Evolutionary conservation across 176 grass and related monocot genomes (phyloP).

Genomic region (Puya raimondii): DNA sequence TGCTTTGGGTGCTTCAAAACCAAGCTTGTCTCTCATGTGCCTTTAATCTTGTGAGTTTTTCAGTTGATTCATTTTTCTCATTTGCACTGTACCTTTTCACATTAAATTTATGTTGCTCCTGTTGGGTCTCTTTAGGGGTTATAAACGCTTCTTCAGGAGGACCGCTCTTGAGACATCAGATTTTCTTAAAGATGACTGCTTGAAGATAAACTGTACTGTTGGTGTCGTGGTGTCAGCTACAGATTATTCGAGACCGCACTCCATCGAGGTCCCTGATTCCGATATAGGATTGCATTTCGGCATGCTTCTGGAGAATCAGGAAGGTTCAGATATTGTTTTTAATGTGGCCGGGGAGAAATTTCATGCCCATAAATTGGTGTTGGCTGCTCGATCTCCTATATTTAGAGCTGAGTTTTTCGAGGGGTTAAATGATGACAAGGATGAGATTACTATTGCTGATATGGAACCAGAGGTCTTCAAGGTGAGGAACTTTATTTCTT

Average conservation of each 20-base stretch:
- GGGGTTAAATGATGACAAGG: constrained; percentile 28
- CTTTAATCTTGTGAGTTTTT: neutral
- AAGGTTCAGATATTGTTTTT: constrained; percentile 78
- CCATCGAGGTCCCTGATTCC: constrained; percentile 63
- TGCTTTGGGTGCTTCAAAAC: neutral
- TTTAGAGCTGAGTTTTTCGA: constrained; percentile 63
- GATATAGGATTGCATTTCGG: constrained; percentile 88
- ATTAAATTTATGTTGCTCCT: too few relatives aligned
- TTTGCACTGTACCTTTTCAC: constrained; percentile 13
- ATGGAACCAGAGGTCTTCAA: constrained; percentile 82
- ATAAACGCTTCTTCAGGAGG: constrained; percentile 73
- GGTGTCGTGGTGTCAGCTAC: constrained; percentile 66
- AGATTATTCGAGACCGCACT: constrained; percentile 54
- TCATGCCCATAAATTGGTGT: constrained; percentile 78
- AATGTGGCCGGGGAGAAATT: constrained; percentile 68
- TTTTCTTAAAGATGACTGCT: constrained; percentile 84
- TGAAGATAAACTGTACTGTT: constrained; percentile 96
- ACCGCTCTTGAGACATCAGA: constrained; percentile 69
- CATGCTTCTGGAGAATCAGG: constrained; percentile 57
- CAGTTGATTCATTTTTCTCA: constrained; percentile 3
- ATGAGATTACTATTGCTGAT: constrained; percentile 53
- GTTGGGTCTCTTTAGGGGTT: constrained; percentile 47
- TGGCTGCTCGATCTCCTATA: constrained; percentile 60
- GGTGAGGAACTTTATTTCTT: constrained; percentile 33
- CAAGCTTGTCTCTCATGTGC: neutral